phyloP scores from a whole-genome alignment of 768 basidiomycete genomes.

The Goffeauzyma gilvescens region DNA sequence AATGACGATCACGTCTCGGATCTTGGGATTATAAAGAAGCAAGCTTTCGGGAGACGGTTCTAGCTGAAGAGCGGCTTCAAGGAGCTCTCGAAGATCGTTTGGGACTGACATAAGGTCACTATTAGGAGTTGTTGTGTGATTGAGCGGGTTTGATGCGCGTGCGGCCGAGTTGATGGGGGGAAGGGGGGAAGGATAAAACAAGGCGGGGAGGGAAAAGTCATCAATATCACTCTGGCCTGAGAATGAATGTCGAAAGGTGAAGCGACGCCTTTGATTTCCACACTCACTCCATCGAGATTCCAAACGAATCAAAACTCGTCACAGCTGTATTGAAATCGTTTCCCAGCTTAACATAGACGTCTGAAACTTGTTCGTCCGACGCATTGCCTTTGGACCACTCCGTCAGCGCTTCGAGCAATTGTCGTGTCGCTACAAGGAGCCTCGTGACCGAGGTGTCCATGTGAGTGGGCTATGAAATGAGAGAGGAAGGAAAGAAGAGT shows the following conservation, averaged over 20 bases:
- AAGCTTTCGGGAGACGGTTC: constrained; percentile 71
- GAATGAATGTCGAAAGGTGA: no score
- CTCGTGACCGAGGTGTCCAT: constrained; percentile 82
- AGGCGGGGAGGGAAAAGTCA: constrained; percentile 3
- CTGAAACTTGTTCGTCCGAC: constrained; percentile 51
- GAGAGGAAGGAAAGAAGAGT: no score
- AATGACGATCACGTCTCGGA: constrained; percentile 77
- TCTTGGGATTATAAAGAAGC: constrained; percentile 70
- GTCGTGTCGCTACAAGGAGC: constrained; percentile 81
- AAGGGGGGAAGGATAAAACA: constrained; percentile 3
- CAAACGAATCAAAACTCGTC: constrained; percentile 61
- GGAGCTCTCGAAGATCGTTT: constrained; percentile 64
- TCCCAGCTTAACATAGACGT: constrained; percentile 87
- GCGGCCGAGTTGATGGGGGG: background rate
- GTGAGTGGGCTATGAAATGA: no score
- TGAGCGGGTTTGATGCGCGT: background rate
- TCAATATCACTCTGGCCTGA: no score
- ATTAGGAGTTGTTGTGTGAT: background rate
- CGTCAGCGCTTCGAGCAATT: constrained; percentile 50
- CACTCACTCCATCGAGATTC: constrained; percentile 82
- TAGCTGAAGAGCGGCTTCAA: constrained; percentile 80
- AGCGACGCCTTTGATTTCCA: no score
- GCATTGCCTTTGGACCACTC: constrained; percentile 23
- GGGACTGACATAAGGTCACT: constrained; percentile 80
- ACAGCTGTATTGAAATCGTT: constrained; percentile 95